Percentiles rank a stretch among this genome's conserved stretches.
phyloP scores from a whole-genome alignment of 139 green algal species.

The Coccomyxa sp. region DNA sequence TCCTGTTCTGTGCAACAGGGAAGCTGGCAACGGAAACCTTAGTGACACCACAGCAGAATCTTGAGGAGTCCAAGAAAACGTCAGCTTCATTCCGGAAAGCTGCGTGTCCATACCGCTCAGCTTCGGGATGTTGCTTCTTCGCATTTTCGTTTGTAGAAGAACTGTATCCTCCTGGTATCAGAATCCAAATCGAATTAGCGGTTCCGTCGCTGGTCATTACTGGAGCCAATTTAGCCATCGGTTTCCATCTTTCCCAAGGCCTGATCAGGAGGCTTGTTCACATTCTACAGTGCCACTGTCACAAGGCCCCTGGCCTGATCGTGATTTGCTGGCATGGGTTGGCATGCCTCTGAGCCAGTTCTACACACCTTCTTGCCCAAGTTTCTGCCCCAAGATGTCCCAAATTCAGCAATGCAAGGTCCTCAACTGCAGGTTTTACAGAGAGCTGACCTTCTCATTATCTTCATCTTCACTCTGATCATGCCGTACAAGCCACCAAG shows the following conservation, averaged over 20 bases:
- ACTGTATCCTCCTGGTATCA: background rate
- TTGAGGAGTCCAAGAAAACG: background rate
- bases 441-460: too few species aligned
- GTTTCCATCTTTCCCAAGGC: background rate
- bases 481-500: too few species aligned
- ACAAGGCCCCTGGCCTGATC: background rate
- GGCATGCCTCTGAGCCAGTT: too few species aligned
- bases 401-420: too few species aligned
- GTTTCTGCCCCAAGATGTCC: too few species aligned
- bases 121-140: background rate
- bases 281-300: background rate
- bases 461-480: too few species aligned
- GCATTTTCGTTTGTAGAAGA: background rate
- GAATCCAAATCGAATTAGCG: background rate
- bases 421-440: too few species aligned
- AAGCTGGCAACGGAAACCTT: background rate
- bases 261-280: background rate
- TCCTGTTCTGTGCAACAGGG: background rate
- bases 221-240: background rate
- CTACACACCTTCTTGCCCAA: too few species aligned
- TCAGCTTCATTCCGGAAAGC: background rate
- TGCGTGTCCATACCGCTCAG: background rate
- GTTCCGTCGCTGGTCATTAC: background rate
- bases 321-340: background rate
- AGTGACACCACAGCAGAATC: background rate